Conservation (phyloP, 306 rosid genomes). For the Malus sylvestris region DNA sequence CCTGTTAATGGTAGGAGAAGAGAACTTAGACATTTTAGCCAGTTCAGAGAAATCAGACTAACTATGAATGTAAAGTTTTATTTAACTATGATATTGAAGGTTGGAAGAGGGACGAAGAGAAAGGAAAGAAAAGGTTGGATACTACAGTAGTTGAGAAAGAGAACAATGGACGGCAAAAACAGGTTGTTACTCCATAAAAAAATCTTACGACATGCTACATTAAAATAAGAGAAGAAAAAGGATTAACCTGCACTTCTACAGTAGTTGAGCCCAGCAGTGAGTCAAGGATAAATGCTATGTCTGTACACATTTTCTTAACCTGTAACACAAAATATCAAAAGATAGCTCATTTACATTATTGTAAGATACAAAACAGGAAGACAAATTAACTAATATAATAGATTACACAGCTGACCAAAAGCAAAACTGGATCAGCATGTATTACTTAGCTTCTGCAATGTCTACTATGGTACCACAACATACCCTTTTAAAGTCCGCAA, state of each 20-base stretch:
- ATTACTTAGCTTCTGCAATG: background rate
- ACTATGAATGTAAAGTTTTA: background rate
- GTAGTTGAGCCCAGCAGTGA: conserved; percentile 59
- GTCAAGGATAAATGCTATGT: conserved; percentile 72
- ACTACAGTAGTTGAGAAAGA: background rate
- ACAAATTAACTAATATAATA: background rate
- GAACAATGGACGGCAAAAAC: background rate
- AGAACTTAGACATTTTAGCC: background rate
- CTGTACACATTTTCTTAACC: conserved; percentile 77
- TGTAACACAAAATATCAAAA: conserved; percentile 14
- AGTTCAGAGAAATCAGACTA: background rate
- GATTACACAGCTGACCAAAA: background rate
- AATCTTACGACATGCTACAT: background rate
- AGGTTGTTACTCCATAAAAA: background rate
- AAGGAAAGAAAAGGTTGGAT: background rate
- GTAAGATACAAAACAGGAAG: background rate
- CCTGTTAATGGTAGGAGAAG: background rate
- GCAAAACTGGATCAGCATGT: background rate
- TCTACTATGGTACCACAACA: conserved; percentile 13
- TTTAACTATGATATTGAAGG: background rate
- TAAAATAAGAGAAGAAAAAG: conserved; percentile 11
- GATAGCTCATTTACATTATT: background rate
- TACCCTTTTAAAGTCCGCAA: conserved; percentile 93
- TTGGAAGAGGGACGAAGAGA: background rate
- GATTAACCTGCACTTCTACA: conserved; percentile 78